Conservation (phyloP, 129 eudicot genomes). For the Escallonia rubra region DNA sequence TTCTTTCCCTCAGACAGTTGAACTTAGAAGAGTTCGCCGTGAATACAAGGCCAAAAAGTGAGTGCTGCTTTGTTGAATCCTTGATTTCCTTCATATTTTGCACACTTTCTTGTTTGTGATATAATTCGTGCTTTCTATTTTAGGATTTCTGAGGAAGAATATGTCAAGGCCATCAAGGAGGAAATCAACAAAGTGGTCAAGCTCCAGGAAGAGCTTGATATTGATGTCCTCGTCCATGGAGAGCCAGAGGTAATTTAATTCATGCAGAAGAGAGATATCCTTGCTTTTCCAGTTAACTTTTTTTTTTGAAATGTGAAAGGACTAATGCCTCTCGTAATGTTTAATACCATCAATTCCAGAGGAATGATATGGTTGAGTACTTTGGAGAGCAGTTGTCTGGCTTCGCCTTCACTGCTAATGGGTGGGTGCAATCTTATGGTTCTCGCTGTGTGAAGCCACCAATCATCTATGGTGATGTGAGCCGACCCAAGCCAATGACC, state of each 20-base stretch:
- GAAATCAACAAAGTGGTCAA: conserved; percentile 75
- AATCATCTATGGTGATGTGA: conserved; percentile 85
- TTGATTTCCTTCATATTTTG: neutral
- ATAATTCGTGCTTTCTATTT: neutral
- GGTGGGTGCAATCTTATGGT: conserved; percentile 86
- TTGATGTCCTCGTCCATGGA: conserved; percentile 76
- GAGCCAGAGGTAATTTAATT: conserved; percentile 65
- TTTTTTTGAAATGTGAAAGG: neutral
- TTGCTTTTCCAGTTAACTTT: neutral
- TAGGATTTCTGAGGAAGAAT: conserved; percentile 71
- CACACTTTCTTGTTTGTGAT: neutral
- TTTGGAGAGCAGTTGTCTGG: conserved; percentile 97
- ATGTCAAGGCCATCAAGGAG: conserved; percentile 56
- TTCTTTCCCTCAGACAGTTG: conserved; percentile 94
- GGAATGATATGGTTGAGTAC: conserved; percentile 95
- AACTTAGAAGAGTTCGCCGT: conserved; percentile 97
- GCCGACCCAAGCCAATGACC: conserved; percentile 88
- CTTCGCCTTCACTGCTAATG: conserved; percentile 94
- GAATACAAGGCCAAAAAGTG: conserved; percentile 98
- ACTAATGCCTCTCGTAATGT: neutral
- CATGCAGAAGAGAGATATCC: no score
- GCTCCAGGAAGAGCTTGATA: conserved; percentile 73
- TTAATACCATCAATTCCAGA: conserved; percentile 19
- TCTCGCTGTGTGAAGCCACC: conserved; percentile 93
- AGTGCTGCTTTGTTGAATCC: conserved; percentile 19